These are phyloP conservation scores for Xylaria grammica DNA, from an alignment of 495 filamentous ascomycete species.

Conservation along the genomic window DNA sequence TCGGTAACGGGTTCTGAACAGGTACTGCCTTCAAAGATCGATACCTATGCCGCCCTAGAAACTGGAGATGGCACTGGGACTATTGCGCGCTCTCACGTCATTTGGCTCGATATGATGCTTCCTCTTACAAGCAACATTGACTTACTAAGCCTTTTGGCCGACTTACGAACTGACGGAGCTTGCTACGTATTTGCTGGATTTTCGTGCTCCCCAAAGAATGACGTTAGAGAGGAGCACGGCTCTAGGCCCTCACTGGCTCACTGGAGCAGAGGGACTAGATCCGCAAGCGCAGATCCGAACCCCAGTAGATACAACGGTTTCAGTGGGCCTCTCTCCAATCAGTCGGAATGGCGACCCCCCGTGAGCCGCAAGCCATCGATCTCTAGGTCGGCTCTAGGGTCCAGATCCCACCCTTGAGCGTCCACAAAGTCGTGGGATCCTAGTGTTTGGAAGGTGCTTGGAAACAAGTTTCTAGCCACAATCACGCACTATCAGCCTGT, in stretches of 20 bases:
- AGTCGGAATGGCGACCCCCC: background rate
- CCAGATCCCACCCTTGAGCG: slow-evolving; percentile 9
- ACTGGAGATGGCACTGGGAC: too few relatives aligned
- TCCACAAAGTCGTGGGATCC: slow-evolving; percentile 10
- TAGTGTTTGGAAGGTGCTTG: slow-evolving; percentile 16
- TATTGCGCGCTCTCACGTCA: too few relatives aligned
- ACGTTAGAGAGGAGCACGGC: slow-evolving; percentile 17
- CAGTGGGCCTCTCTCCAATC: slow-evolving; percentile 10
- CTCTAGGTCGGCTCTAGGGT: slow-evolving; percentile 25
- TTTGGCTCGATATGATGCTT: too few relatives aligned
- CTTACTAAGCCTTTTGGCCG: background rate
- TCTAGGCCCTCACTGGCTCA: background rate
- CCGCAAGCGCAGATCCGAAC: background rate
- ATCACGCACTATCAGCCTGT: slow-evolving; percentile 7
- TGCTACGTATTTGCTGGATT: background rate
- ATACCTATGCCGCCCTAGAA: too few relatives aligned
- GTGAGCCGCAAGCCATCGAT: slow-evolving; percentile 24
- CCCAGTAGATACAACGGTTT: slow-evolving; percentile 13
- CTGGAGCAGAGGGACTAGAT: slow-evolving; percentile 1
- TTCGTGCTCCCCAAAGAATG: slow-evolving; percentile 14
- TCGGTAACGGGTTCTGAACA: too few relatives aligned
- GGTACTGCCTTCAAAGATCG: too few relatives aligned
- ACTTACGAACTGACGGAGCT: background rate
- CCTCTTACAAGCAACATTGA: background rate
- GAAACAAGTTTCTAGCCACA: slow-evolving; percentile 41